phyloP scores from a whole-genome alignment of 2,329 filamentous ascomycete genomes.

The Botrytis porri region DNA sequence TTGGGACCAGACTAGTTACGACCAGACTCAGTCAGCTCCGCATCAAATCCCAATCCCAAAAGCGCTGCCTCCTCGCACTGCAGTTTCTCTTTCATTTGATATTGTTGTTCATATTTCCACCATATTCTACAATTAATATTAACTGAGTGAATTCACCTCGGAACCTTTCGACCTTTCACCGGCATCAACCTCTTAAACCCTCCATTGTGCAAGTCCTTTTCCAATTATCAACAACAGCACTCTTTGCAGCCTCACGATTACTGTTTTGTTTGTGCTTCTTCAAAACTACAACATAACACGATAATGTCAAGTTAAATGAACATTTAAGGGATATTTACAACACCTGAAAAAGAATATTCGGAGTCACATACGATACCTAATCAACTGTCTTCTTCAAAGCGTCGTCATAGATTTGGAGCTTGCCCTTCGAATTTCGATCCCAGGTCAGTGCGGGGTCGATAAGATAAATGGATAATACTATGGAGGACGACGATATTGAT shows the following conservation, averaged over 20 bases:
- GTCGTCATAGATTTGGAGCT: background rate
- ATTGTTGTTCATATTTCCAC: background rate
- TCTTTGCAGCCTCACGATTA: background rate
- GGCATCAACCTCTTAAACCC: background rate
- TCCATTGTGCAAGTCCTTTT: background rate
- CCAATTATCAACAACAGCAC: background rate
- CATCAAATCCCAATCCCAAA: background rate
- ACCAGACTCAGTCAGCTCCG: conserved; percentile 9
- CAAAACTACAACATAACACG: background rate
- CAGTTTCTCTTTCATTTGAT: background rate
- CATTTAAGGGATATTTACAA: background rate
- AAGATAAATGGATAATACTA: conserved; percentile 12
- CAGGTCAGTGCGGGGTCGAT: conserved; percentile 19
- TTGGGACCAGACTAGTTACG: conserved; percentile 10
- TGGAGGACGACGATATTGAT: conserved; percentile 8
- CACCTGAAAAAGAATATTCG: background rate
- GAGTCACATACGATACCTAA: background rate
- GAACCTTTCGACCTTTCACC: background rate
- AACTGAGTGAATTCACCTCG: background rate
- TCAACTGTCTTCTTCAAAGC: background rate
- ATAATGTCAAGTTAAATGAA: background rate
- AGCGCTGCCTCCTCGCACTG: background rate
- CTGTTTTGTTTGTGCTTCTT: background rate
- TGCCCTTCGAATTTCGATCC: background rate
- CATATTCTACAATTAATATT: background rate